Base-by-base conservation (phyloP, 1,284 basidiomycete species). In the Pseudozyma tsukubaensis region DNA sequence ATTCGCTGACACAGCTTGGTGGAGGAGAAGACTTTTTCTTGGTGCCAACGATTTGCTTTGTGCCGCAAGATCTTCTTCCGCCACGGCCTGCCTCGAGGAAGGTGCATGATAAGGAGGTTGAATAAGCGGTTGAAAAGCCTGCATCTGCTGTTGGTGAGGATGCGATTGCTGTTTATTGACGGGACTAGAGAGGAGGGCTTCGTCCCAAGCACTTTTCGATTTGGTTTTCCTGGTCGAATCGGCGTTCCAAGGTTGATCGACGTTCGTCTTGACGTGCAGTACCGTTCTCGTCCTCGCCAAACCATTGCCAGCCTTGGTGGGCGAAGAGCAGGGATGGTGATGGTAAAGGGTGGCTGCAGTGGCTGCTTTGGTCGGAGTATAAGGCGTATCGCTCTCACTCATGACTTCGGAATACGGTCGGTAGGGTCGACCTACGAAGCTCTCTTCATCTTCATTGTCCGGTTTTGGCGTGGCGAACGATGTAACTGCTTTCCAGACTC, bases 401-500 rank as follows among this genome's bases (percentile, higher is more conserved):
- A 70, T 59, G 10, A 70, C 18, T 9, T 63, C 61, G 10, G 59
- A 55, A 16, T 49, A 34, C 2, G 52, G 32, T 2, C 29, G 40
- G 47, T 59, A 67, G 2, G 55, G 63, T 9, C 39, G 59, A 0
- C 34, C 63, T 32, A 67, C 43, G 14, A 72, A 72, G 53, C 45
- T 42, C 42, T 72, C 70, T 16, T 67, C 70, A 35, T 72, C 70
- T 0, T 66, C 63, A 3, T 55, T 50, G 6, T 47, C 37, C 0
- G 47, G 45, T 21, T 42, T 21, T 5, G 55, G n/a, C 16, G 55
- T 47, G 13, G 54, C 45, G 10, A 67, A 29, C 29, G 19, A 32
- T 12, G 70, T 57, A 18, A 72, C 43, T 6, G 70, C 57, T 40
- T 62, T 62, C 70, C 70, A 72, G 1, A 67, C 64, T 13, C 70